Percentiles rank a stretch among this genome's conserved stretches.
Conservation (phyloP, 148 eudicot species). For the Rhododendron ferrugineum region DNA sequence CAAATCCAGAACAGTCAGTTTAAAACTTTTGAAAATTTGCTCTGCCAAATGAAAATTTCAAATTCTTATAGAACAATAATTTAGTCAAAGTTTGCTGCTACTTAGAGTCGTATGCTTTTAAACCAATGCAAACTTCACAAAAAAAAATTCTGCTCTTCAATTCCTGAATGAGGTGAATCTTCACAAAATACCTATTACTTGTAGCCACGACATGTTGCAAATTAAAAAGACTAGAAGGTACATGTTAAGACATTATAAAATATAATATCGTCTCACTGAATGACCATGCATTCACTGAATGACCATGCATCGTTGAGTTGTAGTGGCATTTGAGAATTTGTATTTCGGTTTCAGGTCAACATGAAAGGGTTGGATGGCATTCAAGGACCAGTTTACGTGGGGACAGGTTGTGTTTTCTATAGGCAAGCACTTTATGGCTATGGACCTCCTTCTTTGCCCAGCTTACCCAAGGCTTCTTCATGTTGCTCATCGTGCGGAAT, state of each 20-base stretch:
- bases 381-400: slow-evolving; percentile 98
- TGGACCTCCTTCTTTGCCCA: slow-evolving; percentile 69
- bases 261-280: neutral
- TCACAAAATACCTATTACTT: neutral
- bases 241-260: neutral
- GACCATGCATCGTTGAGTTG: neutral
- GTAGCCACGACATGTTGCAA: neutral
- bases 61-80: neutral
- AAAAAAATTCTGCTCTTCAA: neutral
- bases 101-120: neutral
- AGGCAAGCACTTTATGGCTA: slow-evolving; percentile 97
- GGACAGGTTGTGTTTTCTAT: slow-evolving; percentile 92
- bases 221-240: neutral
- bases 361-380: slow-evolving; percentile 99
- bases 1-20: neutral
- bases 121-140: neutral
- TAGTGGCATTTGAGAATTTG: neutral
- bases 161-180: slow-evolving; percentile 3
- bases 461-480: slow-evolving; percentile 48
- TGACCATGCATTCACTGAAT: neutral
- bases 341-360: slow-evolving; percentile 52
- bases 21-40: neutral
- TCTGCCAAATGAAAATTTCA: neutral
- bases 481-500: slow-evolving; percentile 47
- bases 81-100: neutral